Conservation (phyloP, 2,329 filamentous ascomycete genomes). For the Huntiella omanensis region DNA sequence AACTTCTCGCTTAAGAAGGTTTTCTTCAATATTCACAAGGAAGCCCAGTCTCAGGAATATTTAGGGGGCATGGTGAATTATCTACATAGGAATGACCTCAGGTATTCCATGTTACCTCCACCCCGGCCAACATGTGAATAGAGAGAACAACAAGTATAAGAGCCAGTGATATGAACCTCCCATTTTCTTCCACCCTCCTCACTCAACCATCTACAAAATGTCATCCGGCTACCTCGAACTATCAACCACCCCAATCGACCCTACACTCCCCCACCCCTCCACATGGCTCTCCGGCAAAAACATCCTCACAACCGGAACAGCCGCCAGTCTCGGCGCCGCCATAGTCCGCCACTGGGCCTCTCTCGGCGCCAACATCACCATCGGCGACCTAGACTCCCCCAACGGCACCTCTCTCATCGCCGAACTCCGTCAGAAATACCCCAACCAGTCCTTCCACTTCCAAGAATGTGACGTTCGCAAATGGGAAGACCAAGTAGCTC, state of each 20-base stretch:
- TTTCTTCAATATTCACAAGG: too few relatives aligned
- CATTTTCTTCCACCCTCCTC: too few relatives aligned
- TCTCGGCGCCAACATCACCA: slow-evolving; percentile 38
- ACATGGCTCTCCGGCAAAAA: slow-evolving; percentile 32
- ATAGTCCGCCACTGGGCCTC: slow-evolving; percentile 35
- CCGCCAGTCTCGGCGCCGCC: slow-evolving; percentile 38
- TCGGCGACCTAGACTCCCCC: slow-evolving; percentile 41
- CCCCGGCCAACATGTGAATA: too few relatives aligned
- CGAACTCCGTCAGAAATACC: slow-evolving; percentile 24
- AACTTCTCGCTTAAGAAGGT: too few relatives aligned
- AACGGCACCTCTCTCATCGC: slow-evolving; percentile 36
- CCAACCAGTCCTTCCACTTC: slow-evolving; percentile 29
- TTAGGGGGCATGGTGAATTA: too few relatives aligned
- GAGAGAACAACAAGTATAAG: too few relatives aligned
- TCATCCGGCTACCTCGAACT: too few relatives aligned
- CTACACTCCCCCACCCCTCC: slow-evolving; percentile 24
- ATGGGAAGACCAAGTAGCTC: slow-evolving; percentile 42
- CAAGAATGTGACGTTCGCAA: slow-evolving; percentile 44
- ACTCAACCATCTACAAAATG: too few relatives aligned
- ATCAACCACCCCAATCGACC: slow-evolving; percentile 19
- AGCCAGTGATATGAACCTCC: too few relatives aligned
- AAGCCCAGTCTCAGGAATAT: too few relatives aligned
- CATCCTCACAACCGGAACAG: slow-evolving; percentile 45
- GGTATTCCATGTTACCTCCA: too few relatives aligned
- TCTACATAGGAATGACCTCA: too few relatives aligned